Percentiles rank a stretch among this genome's conserved stretches.
phyloP scores from a whole-genome alignment of 2,329 filamentous ascomycete genomes.

The Ophidiomyces ophidiicola region DNA sequence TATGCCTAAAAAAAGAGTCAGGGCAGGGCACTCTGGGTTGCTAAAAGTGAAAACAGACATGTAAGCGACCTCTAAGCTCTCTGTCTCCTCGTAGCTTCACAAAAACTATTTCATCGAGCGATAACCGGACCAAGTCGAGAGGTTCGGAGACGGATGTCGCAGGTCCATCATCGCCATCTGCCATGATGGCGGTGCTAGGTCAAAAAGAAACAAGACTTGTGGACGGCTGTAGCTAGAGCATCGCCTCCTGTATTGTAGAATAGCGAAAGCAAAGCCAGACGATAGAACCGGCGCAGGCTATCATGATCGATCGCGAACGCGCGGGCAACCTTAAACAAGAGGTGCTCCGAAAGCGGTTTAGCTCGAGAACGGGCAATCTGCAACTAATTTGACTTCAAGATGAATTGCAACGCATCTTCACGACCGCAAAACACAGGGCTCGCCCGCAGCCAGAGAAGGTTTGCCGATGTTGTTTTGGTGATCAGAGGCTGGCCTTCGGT shows the following conservation, averaged over 20 bases:
- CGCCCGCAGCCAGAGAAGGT: neutral
- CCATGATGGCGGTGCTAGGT: conserved; percentile 25
- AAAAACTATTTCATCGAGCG: conserved; percentile 90
- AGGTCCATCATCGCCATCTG: conserved; percentile 64
- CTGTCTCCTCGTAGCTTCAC: conserved; percentile 93
- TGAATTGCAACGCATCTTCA: neutral
- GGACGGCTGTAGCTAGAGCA: neutral
- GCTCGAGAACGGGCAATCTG: neutral
- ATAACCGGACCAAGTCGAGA: conserved; percentile 86
- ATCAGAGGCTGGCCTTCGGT: neutral
- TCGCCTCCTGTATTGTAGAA: too few species aligned
- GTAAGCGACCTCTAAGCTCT: conserved; percentile 86
- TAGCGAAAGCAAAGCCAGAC: too few species aligned
- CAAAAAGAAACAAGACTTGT: neutral
- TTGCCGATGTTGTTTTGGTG: neutral
- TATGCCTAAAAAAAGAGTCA: conserved; percentile 56
- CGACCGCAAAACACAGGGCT: neutral
- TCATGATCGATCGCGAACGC: too few species aligned
- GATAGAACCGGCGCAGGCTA: too few species aligned
- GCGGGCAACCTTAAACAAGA: too few species aligned
- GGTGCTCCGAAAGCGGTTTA: conserved; percentile 10
- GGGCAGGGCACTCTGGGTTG: conserved; percentile 6
- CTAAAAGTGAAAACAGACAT: conserved; percentile 49
- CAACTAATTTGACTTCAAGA: neutral
- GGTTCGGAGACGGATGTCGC: conserved; percentile 68